These are phyloP conservation scores for Aspergillus pseudonomiae DNA, from an alignment of 2,329 filamentous ascomycete species.

Conservation along the genomic window DNA sequence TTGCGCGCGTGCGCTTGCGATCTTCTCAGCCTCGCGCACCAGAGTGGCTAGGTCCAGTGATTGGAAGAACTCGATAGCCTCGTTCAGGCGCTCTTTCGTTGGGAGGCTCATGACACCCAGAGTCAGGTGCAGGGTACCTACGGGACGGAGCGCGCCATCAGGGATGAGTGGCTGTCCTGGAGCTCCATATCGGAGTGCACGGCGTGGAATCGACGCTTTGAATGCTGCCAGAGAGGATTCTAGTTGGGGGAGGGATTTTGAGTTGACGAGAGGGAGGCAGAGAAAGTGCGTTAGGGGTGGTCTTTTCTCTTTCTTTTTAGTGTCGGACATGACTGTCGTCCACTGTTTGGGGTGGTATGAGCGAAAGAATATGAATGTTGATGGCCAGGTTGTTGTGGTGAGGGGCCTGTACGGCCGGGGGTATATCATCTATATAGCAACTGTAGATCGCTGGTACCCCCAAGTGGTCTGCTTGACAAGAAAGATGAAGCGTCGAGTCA, in stretches of 20 bases:
- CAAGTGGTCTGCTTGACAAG: not conserved
- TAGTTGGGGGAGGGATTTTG: constrained; percentile 65
- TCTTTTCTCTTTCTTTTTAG: constrained; percentile 25
- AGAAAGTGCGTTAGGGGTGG: constrained; percentile 50
- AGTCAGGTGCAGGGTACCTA: constrained; percentile 82
- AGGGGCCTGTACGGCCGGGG: not conserved
- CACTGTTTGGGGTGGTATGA: constrained; percentile 6
- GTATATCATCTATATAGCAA: constrained; percentile 5
- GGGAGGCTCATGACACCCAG: constrained; percentile 81
- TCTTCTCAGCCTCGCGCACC: constrained; percentile 39
- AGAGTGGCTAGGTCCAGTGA: constrained; percentile 48
- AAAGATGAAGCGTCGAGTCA: not conserved
- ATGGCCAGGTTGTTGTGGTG: not conserved
- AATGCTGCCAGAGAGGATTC: constrained; percentile 65
- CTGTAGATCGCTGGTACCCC: not conserved
- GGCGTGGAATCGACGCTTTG: constrained; percentile 54
- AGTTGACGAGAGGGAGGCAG: constrained; percentile 63
- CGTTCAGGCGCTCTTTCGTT: constrained; percentile 51
- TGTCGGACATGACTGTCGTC: constrained; percentile 11
- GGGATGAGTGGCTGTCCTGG: constrained; percentile 54
- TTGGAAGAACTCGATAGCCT: constrained; percentile 50
- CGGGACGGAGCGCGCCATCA: constrained; percentile 69
- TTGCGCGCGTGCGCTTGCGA: constrained; percentile 10
- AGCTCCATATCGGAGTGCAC: constrained; percentile 4
- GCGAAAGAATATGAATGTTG: not conserved